Evolutionary conservation across 805 yeast species (phyloP).

Genomic region (Schizosaccharomyces octosporus): DNA sequence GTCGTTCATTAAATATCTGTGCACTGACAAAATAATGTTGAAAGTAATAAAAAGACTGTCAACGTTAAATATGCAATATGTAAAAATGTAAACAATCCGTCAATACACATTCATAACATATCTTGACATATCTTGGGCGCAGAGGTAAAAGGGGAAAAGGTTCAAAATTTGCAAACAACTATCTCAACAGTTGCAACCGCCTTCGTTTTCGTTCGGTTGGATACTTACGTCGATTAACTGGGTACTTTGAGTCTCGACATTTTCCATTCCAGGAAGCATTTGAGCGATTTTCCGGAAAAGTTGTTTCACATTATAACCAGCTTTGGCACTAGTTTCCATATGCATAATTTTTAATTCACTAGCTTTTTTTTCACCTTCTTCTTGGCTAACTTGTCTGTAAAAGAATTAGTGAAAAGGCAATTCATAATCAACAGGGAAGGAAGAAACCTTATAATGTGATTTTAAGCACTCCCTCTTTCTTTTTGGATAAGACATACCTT

Average conservation of each 20-base stretch:
- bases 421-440: background rate
- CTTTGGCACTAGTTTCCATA: slow-evolving; percentile 85
- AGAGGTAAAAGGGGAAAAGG: too few species aligned
- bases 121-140: too few species aligned
- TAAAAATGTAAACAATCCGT: too few species aligned
- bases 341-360: slow-evolving; percentile 51
- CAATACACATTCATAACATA: too few species aligned
- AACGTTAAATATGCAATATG: too few species aligned
- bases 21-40: slow-evolving; percentile 19
- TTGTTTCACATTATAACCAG: slow-evolving; percentile 77
- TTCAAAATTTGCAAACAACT: slow-evolving; percentile 27
- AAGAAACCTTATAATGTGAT: background rate
- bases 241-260: background rate
- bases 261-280: slow-evolving; percentile 60
- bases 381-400: slow-evolving; percentile 48
- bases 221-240: background rate
- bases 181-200: background rate
- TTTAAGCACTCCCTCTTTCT: background rate
- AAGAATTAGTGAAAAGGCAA: background rate
- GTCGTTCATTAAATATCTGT: background rate
- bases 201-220: background rate
- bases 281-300: slow-evolving; percentile 78
- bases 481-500: background rate
- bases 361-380: slow-evolving; percentile 71
- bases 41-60: too few species aligned